Conservation (phyloP, 2,329 filamentous ascomycete genomes). For the Colletotrichum orbiculare region DNA sequence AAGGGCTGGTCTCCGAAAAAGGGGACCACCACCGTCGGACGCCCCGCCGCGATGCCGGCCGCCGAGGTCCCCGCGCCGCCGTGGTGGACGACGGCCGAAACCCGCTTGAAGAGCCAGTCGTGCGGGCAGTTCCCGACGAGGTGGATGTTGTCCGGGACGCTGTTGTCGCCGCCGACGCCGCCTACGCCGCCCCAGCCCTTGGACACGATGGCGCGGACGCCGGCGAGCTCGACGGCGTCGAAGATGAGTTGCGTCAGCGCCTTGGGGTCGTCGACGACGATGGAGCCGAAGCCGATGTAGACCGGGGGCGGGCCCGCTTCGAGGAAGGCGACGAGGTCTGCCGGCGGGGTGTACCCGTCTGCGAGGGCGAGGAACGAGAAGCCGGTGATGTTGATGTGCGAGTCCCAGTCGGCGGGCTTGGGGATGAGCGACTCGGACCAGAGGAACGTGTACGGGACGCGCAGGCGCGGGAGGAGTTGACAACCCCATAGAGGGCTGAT, state of each 20-base stretch:
- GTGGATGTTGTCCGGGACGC: conserved; percentile 62
- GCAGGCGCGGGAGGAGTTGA: conserved; percentile 69
- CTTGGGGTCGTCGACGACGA: conserved; percentile 72
- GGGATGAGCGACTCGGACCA: conserved; percentile 76
- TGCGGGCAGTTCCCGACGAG: conserved; percentile 74
- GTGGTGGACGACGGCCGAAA: conserved; percentile 71
- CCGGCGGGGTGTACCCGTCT: conserved; percentile 62
- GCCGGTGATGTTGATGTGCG: conserved; percentile 69
- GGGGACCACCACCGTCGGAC: conserved; percentile 72
- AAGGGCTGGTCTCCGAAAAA: conserved; percentile 77
- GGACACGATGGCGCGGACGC: conserved; percentile 70
- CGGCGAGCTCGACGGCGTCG: conserved; percentile 65
- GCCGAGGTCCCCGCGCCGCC: conserved; percentile 75
- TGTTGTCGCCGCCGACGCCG: conserved; percentile 57
- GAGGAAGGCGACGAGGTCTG: conserved; percentile 66
- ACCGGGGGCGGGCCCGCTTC: conserved; percentile 67
- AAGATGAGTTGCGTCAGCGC: conserved; percentile 68
- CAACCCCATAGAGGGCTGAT: conserved; percentile 75
- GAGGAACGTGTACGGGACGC: conserved; percentile 76
- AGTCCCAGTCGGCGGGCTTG: conserved; percentile 71
- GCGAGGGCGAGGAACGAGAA: conserved; percentile 70
- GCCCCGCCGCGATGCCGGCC: conserved; percentile 68
- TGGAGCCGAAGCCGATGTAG: conserved; percentile 75
- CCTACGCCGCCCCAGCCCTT: conserved; percentile 72
- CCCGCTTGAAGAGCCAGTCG: conserved; percentile 72